Percentiles rank a stretch among this genome's conserved stretches.
Conservation (phyloP, 2,329 filamentous ascomycete species). For the Colletotrichum cereale region DNA sequence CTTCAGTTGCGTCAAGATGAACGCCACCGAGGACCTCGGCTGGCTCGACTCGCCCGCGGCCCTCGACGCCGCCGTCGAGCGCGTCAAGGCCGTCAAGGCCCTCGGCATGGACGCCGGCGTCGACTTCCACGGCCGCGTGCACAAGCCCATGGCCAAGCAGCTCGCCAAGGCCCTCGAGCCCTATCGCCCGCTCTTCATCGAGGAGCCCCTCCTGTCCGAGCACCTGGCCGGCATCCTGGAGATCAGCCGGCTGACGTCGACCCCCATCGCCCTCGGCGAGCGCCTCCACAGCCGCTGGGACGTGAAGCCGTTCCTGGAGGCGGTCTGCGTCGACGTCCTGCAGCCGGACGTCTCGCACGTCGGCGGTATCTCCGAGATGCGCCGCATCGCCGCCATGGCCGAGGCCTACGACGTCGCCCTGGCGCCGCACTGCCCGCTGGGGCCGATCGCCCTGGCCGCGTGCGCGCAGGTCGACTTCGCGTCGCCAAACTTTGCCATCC, state of each 20-base stretch:
- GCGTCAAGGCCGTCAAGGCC: conserved; percentile 76
- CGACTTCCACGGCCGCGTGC: conserved; percentile 83
- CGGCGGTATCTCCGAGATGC: conserved; percentile 79
- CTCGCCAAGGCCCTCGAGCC: conserved; percentile 76
- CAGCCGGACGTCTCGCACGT: conserved; percentile 81
- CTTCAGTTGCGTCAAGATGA: conserved; percentile 81
- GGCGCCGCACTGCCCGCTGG: conserved; percentile 80
- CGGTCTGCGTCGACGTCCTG: conserved; percentile 76
- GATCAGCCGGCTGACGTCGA: conserved; percentile 64
- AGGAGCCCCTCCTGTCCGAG: conserved; percentile 78
- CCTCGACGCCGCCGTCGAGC: conserved; percentile 73
- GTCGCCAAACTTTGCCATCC: conserved; percentile 76
- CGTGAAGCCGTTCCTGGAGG: conserved; percentile 77
- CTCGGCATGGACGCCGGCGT: conserved; percentile 80
- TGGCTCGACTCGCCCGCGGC: conserved; percentile 80
- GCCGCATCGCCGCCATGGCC: conserved; percentile 76
- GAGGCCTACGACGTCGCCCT: conserved; percentile 81
- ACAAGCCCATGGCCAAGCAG: conserved; percentile 86
- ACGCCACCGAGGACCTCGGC: conserved; percentile 79
- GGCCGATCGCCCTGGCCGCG: conserved; percentile 79
- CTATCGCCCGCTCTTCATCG: conserved; percentile 79
- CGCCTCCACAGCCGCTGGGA: conserved; percentile 81
- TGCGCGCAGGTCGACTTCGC: conserved; percentile 74
- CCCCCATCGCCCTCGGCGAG: conserved; percentile 80
- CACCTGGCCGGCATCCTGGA: conserved; percentile 75